Conservation (phyloP, 2,329 filamentous ascomycete genomes). For the Plectosphaerella sp. region DNA sequence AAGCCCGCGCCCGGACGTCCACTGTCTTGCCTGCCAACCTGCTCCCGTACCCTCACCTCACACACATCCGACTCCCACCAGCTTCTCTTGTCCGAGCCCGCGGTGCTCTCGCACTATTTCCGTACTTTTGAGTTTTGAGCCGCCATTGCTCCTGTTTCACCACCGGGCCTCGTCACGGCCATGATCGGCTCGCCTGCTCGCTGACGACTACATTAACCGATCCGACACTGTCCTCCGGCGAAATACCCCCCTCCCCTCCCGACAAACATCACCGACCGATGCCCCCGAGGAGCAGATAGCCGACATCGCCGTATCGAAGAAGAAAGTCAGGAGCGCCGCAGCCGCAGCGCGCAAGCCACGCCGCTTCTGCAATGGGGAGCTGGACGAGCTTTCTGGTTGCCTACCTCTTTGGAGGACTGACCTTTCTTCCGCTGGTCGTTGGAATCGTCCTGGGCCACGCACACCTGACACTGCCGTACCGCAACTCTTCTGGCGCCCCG, state of each 20-base stretch:
- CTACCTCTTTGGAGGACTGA: conserved; percentile 83
- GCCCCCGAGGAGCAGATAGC: not conserved
- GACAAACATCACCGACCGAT: not conserved
- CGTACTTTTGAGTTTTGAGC: no score
- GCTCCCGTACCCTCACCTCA: no score
- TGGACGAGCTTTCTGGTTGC: conserved; percentile 61
- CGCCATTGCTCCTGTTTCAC: no score
- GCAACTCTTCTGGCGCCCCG: conserved; percentile 30
- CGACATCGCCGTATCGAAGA: not conserved
- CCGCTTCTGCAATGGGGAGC: conserved; percentile 37
- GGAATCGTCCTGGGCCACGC: conserved; percentile 58
- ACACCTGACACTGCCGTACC: conserved; percentile 62
- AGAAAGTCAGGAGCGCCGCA: conserved; percentile 2
- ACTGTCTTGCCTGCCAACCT: no score
- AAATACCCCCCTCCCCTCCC: not conserved
- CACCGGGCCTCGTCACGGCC: no score
- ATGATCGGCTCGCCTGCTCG: no score
- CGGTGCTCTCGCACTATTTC: no score
- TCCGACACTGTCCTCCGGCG: not conserved
- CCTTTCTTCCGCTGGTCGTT: conserved; percentile 74
- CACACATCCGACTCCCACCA: no score
- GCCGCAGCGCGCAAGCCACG: conserved; percentile 5
- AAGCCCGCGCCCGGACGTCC: not conserved
- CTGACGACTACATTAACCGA: not conserved
- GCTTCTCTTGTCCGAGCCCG: no score